These are phyloP conservation scores for Botrytis elliptica DNA, from an alignment of 2,329 filamentous ascomycete species.

Conservation along the genomic window DNA sequence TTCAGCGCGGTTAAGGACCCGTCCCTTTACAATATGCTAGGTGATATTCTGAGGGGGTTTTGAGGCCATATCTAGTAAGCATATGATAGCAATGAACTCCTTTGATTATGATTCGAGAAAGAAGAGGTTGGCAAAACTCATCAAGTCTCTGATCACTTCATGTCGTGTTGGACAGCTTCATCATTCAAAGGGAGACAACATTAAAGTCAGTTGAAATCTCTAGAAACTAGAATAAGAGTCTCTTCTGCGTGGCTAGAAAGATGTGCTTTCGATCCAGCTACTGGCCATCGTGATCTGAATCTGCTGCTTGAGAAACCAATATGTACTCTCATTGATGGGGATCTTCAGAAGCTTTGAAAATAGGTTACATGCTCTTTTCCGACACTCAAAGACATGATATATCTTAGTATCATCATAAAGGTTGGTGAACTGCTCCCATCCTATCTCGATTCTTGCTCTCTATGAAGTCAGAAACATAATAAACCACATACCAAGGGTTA, in stretches of 20 bases:
- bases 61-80: not conserved
- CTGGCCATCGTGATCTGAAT: not conserved
- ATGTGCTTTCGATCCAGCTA: not conserved
- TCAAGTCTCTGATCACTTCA: not conserved
- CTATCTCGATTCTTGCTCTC: not conserved
- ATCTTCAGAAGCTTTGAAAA: not conserved
- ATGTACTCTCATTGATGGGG: fast-evolving
- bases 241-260: not conserved
- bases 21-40: not conserved
- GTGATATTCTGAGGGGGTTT: not conserved
- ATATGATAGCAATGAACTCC: not conserved
- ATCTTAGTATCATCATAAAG: not conserved
- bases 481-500: not conserved
- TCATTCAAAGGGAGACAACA: not conserved
- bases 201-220: not conserved
- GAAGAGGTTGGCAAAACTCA: not conserved
- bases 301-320: not conserved
- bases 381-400: not conserved
- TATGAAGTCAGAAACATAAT: not conserved
- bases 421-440: not conserved
- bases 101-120: not conserved
- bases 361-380: not conserved
- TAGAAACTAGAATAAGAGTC: not conserved
- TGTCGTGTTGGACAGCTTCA: not conserved
- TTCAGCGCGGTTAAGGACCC: too few species aligned